These are phyloP conservation scores for Cercospora sp. DNA, from an alignment of 2,329 filamentous ascomycete species.

Conservation along the genomic window DNA sequence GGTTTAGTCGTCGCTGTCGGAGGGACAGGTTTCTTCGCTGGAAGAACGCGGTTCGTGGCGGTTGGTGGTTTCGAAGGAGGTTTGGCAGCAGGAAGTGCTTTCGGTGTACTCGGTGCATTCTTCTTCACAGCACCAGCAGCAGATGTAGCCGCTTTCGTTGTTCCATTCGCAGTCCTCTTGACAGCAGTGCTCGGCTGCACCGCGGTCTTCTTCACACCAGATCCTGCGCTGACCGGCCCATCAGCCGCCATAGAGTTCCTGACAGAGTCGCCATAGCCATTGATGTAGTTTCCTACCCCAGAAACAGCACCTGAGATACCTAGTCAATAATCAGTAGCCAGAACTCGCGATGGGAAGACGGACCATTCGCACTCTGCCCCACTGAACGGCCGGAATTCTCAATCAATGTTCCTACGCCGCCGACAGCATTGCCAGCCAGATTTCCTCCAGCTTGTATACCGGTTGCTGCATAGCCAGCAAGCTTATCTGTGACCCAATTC, in stretches of 20 bases:
- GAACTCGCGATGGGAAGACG: conserved; percentile 9
- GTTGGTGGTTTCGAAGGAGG: conserved; percentile 16
- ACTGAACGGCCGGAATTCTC: conserved; percentile 38
- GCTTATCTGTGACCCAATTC: conserved; percentile 37
- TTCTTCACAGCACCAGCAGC: neutral
- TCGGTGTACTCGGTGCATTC: conserved; percentile 2
- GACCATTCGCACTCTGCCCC: conserved; percentile 37
- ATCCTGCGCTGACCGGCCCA: conserved; percentile 25
- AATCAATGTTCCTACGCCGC: conserved; percentile 38
- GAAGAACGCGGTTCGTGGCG: conserved; percentile 9
- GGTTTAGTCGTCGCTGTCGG: conserved; percentile 1
- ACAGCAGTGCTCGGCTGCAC: conserved; percentile 28
- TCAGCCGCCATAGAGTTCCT: conserved; percentile 37
- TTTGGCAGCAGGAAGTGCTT: conserved; percentile 19
- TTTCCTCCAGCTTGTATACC: conserved; percentile 41
- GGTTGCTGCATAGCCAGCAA: conserved; percentile 36
- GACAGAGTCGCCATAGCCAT: conserved; percentile 38
- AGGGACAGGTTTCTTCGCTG: conserved; percentile 15
- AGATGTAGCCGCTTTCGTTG: conserved; percentile 1
- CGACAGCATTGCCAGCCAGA: conserved; percentile 42
- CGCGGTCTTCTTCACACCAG: conserved; percentile 29
- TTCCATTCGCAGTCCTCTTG: conserved; percentile 16
- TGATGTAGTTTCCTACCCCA: conserved; percentile 39
- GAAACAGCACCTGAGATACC: conserved; percentile 39
- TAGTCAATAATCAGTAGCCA: conserved; percentile 30